Evolutionary conservation across 2,329 filamentous ascomycete genomes (phyloP), one percentile per base, ranked within the genome.

Genomic region (Cytospora schulzeri): DNA sequence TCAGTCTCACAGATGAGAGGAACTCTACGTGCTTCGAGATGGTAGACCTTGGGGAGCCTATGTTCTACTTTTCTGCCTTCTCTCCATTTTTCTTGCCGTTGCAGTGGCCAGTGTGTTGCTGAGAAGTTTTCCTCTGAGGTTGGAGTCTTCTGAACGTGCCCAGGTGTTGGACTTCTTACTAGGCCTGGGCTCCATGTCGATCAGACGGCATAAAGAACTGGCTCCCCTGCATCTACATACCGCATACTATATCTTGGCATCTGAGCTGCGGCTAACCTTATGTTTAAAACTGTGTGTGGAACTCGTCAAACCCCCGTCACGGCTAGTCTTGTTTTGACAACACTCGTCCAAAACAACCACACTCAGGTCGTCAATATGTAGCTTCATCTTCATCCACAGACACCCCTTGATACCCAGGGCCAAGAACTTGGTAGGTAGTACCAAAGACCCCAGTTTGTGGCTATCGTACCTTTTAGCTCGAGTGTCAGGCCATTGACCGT

Each of bases 401-500:
- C 19, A 45, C n/a, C 41, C n/a, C 19, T 11, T 19, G 17, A 9
- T 22, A 9, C 6, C 41, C n/a, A 35, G 33, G 33, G 31, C 11
- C n/a, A n/a, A n/a, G n/a, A n/a, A n/a, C n/a, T n/a, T n/a, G n/a
- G n/a, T n/a, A n/a, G n/a, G n/a, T 33, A 33, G 6, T 33, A 5
- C 31, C 31, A 33, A 33, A 33, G 6, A 33, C 31, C 31, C n/a
- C 31, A 19, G 14, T 38, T 38, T 7, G 14, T 38, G 35, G 35
- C 41, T 22, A 48, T 7, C 22, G 41, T 54, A 54, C 31, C 54
- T 57, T 53, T 56, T 54, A 51, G 61, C 24, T 22, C 38, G 29
- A 26, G n/a, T 33, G 57, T 45, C 64, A 64, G 60, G 64, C 33
- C 31, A 33, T 7, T 8, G 31, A 33, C 31, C 64, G 64, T 60